Evolutionary conservation across 495 filamentous ascomycete genomes (phyloP).

Genomic region (Elasticomyces elasticus): DNA sequence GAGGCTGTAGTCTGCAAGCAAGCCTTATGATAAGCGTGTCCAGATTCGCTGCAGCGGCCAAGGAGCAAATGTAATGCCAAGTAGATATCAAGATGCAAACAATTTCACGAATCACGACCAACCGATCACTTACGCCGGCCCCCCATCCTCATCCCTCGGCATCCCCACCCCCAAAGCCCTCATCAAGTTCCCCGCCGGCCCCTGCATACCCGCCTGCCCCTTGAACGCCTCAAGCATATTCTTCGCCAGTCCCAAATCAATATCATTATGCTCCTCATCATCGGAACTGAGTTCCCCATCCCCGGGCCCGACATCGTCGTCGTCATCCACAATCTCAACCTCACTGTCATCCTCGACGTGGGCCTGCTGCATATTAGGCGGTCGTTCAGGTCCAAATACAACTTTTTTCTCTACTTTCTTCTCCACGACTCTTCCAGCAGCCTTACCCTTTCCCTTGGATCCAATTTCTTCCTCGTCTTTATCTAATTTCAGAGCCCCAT

Average conservation of each 20-base stretch:
- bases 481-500: constrained; percentile 58
- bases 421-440: too few relatives aligned
- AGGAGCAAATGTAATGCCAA: too few relatives aligned
- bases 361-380: constrained; percentile 3
- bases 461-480: constrained; percentile 29
- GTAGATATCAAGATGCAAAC: too few relatives aligned
- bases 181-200: constrained; percentile 77
- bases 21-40: too few relatives aligned
- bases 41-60: too few relatives aligned
- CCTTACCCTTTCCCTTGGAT: constrained; percentile 8
- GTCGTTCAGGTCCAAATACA: constrained; percentile 15
- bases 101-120: too few relatives aligned
- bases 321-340: constrained; percentile 5
- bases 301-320: constrained; percentile 26
- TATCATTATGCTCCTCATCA: constrained; percentile 50
- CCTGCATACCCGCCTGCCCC: constrained; percentile 70
- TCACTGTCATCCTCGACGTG: background rate
- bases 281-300: constrained; percentile 25
- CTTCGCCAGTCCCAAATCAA: constrained; percentile 79
- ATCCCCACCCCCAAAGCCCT: constrained; percentile 72
- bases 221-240: constrained; percentile 91
- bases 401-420: background rate
- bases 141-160: constrained; percentile 74
- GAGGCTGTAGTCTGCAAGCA: too few relatives aligned
- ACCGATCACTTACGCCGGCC: too few relatives aligned